These are phyloP conservation scores for Starmerella gropengiesseri DNA, from an alignment of 805 yeast species.

Conservation along the genomic window DNA sequence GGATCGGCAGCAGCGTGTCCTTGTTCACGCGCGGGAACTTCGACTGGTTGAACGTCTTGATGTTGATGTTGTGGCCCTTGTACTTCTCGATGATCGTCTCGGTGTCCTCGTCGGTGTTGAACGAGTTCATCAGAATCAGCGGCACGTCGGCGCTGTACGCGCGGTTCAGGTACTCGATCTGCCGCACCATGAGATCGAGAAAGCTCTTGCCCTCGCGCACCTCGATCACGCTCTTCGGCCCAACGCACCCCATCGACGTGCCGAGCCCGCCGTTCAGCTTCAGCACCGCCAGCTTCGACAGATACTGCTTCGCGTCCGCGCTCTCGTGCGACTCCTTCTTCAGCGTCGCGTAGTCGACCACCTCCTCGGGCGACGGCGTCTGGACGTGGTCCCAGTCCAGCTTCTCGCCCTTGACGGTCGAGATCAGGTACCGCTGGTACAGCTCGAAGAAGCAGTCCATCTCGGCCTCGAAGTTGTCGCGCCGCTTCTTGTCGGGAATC, in stretches of 20 bases:
- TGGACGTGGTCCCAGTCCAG: constrained; percentile 92
- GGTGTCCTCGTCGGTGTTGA: constrained; percentile 94
- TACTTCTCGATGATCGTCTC: constrained; percentile 91
- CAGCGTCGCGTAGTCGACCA: constrained; percentile 60
- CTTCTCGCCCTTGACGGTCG: constrained; percentile 74
- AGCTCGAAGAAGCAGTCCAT: constrained; percentile 91
- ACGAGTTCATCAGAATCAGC: constrained; percentile 92
- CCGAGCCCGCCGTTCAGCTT: constrained; percentile 98
- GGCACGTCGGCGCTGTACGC: constrained; percentile 89
- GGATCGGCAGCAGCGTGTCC: constrained; percentile 94
- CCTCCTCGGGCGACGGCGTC: constrained; percentile 84
- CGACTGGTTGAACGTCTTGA: constrained; percentile 95
- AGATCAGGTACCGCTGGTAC: constrained; percentile 82
- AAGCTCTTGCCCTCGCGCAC: constrained; percentile 98
- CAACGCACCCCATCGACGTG: constrained; percentile 99
- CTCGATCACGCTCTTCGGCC: constrained; percentile 96
- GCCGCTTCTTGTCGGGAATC: constrained; percentile 38
- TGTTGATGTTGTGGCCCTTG: constrained; percentile 90
- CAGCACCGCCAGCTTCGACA: constrained; percentile 82
- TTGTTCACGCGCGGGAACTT: constrained; percentile 90
- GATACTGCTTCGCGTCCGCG: constrained; percentile 32
- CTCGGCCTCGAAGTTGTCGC: constrained; percentile 63
- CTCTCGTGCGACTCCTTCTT: constrained; percentile 30
- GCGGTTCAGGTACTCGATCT: constrained; percentile 88
- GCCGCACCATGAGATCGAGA: constrained; percentile 89